Base-by-base conservation (phyloP, 78 protist species). In the Dictyostelium citrinum region DNA sequence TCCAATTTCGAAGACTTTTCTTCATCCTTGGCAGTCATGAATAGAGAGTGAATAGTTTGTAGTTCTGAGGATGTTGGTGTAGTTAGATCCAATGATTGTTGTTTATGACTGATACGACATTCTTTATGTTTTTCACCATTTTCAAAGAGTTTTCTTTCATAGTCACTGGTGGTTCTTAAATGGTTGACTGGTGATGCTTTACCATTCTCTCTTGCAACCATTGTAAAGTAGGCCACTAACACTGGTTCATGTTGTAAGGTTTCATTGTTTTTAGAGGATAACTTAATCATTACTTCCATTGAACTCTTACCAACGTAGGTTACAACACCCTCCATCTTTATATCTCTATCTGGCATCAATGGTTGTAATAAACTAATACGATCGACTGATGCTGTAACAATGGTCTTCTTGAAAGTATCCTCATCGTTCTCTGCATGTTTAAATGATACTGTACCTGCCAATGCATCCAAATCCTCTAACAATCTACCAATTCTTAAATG, bases 371-470 rank as follows among this genome's bases (percentile, higher is more conserved):
- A 71, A 17, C 78, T 86, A 7, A 91, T 91, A 31, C 91, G 49
- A 31, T 91, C 95, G 6, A 91, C 92, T 20, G 85, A 83, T 46
- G 95, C 95, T 24, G 95, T 91, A 11, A 91, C 95, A 70, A 91
- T 82, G 12, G 91, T 84, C 22, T 75, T 39, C 46, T 79, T 77
- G 20, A 68, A 82, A 10, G 46, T 71, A 60, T 75, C 92, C 14
- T 72, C 78, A 43, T 82, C 83, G n/a, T 71, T 90, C 43, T 91
- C 95, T 31, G 95, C 90, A 82, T 91, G 95, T 60, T 86, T 91
- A 33, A 67, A 83, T 22, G 95, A n/a, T 29, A 83, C 85, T n/a
- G 84, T 91, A 16, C 90, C 95, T n/a, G 95, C 95, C n/a, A 91
- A 58, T 24, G 95, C 95, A 76, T 91, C 95, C 7, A 91, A 90